Percentiles rank a stretch among this genome's conserved stretches.
phyloP scores from a whole-genome alignment of 768 basidiomycete genomes.

The Naganishia antarctica region DNA sequence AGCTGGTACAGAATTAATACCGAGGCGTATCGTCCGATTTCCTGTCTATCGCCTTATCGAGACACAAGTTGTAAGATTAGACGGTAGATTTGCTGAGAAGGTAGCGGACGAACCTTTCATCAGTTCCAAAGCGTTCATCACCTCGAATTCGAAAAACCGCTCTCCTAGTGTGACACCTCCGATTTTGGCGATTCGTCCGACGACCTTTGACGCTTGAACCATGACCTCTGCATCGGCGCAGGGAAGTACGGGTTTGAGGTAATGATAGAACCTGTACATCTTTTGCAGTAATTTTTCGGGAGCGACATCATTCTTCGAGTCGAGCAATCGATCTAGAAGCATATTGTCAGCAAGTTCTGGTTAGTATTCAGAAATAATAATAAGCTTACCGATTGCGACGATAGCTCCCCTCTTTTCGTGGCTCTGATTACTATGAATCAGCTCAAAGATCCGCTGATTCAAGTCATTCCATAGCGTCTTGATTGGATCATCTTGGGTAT shows the following conservation, averaged over 20 bases:
- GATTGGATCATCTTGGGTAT: constrained; percentile 24
- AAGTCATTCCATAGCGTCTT: constrained; percentile 62
- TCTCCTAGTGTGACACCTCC: constrained; percentile 80
- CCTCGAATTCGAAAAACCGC: constrained; percentile 81
- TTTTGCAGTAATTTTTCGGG: constrained; percentile 22
- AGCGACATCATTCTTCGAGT: constrained; percentile 68
- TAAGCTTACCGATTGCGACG: constrained; percentile 69
- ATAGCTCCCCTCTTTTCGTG: constrained; percentile 80
- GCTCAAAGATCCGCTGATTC: constrained; percentile 70
- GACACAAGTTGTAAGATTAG: background rate
- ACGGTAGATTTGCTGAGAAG: too few relatives aligned
- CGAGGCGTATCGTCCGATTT: constrained; percentile 83
- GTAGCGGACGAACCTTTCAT: constrained; percentile 51
- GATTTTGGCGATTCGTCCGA: constrained; percentile 64
- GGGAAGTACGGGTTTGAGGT: constrained; percentile 86
- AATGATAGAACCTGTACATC: constrained; percentile 32
- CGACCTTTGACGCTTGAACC: constrained; percentile 84
- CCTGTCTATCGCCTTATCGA: constrained; percentile 60
- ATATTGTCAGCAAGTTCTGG: background rate
- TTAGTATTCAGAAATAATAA: background rate
- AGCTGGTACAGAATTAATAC: constrained; percentile 91
- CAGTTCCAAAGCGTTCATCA: constrained; percentile 73
- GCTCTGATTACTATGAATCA: constrained; percentile 73
- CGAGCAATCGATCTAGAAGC: constrained; percentile 54
- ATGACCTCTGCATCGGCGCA: constrained; percentile 88